Conservation (phyloP, 2,329 filamentous ascomycete species). For the Cladosporium velox region DNA sequence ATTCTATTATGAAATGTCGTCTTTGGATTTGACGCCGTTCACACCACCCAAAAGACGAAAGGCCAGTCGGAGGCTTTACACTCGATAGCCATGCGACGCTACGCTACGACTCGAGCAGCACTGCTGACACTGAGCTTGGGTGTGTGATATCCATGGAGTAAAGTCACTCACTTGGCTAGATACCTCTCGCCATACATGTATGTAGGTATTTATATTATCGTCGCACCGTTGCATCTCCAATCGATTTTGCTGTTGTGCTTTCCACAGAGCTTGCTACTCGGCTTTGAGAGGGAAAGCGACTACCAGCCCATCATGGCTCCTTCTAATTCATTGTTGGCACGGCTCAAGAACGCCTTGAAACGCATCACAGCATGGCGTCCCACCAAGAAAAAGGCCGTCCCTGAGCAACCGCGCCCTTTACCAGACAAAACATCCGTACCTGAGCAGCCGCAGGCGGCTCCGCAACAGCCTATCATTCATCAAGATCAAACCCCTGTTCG, state of each 20-base stretch:
- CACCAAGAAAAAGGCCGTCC: background rate
- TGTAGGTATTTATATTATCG: background rate
- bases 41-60: background rate
- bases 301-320: slow-evolving; percentile 9
- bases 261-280: background rate
- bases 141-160: background rate
- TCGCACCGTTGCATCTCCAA: background rate
- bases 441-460: slow-evolving; percentile 16
- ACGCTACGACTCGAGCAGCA: background rate
- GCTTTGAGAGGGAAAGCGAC: background rate
- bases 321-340: slow-evolving; percentile 11
- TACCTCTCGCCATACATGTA: background rate
- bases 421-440: slow-evolving; percentile 6
- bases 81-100: slow-evolving; percentile 2
- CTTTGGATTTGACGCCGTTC: background rate
- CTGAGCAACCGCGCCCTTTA: background rate
- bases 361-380: slow-evolving; percentile 5
- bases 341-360: slow-evolving; percentile 3
- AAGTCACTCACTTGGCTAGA: background rate
- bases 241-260: background rate
- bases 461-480: slow-evolving; percentile 10
- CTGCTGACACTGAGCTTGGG: slow-evolving; percentile 4
- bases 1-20: background rate
- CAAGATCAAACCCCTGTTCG: slow-evolving; percentile 5
- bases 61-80: slow-evolving; percentile 5